Evolutionary conservation across 352 stramenopile genomes (phyloP), one percentile per base, ranked within the genome.

Genomic region (Pythium rhizo-oryzae): DNA sequence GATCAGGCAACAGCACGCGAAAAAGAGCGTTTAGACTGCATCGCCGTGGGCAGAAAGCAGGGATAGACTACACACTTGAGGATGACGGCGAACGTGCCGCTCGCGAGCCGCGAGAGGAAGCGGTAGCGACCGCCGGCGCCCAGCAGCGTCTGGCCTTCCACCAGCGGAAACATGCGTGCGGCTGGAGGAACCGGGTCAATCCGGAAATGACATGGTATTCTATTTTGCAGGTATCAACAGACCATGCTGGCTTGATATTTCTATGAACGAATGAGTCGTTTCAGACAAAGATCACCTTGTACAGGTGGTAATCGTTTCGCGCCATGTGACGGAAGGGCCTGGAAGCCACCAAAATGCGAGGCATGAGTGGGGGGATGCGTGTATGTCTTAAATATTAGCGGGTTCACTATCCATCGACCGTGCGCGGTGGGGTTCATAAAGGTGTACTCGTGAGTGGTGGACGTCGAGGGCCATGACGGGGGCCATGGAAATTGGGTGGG

Each of bases 101-200:
- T 83, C 63, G 79, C 85, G 60, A 93, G 80, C 66, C 84, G 79
- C 33, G 78, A 80, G 28, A 91, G 78, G 74, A 91, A 92, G 71
- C 83, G 83, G 63, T 90, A 92, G 77, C 85, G 85, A 8, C 79
- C 84, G 56, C 71, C 69, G 37, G 25, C 58, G 35, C 75, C 75
- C 43, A 92, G 72, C 59, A 89, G 71, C 62, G 83, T 92, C 61
- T 90, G 82, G 11, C 85, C 83, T 72, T 93, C 84, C 47, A 90
- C 81, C 8, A 90, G 59, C 25, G 78, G 72, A 54, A 87, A 62
- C 67, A 74, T 74, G 4, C 18, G 2, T 7, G 28, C 28, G 3
- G 6, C 28, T n/a, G 28, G 6, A 33, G 28, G 28, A 33, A 33
- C 3, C 28, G 6, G 28, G 28, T 33, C 28, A 33, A 33, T 33